A percentile compares a stretch with the other conserved stretches of the same genome.
Conservation (phyloP, 192 early-diverging fungal species). For the Gaertneriomyces semiglobifer region DNA sequence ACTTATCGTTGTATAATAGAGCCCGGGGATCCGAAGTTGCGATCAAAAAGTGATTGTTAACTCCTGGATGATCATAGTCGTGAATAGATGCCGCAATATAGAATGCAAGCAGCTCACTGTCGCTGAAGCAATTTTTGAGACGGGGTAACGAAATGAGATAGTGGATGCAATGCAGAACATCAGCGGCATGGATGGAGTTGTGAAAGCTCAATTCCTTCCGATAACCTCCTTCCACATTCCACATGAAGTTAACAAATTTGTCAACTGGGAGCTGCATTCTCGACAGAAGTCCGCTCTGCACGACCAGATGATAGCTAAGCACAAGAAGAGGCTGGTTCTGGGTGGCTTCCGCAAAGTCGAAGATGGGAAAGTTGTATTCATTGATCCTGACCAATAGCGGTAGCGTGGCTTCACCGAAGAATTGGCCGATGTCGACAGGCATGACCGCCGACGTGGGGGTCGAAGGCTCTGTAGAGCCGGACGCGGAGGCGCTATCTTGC, state of each 20-base stretch:
- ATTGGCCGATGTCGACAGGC: constrained; percentile 18
- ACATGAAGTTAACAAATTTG: constrained; percentile 50
- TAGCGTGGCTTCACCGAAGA: constrained; percentile 15
- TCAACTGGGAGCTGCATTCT: constrained; percentile 33
- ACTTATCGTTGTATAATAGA: constrained; percentile 57
- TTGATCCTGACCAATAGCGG: constrained; percentile 32
- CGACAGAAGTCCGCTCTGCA: constrained; percentile 41
- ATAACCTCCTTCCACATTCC: constrained; percentile 47
- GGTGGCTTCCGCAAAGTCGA: constrained; percentile 42
- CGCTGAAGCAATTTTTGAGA: constrained; percentile 41
- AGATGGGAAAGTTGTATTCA: constrained; percentile 54
- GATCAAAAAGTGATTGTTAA: constrained; percentile 57
- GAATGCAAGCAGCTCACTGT: constrained; percentile 47
- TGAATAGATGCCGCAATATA: constrained; percentile 57
- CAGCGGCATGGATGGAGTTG: constrained; percentile 55
- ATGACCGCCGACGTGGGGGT: constrained; percentile 1
- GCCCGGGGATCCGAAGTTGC: constrained; percentile 43
- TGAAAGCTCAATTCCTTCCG: constrained; percentile 46
- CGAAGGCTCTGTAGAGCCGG: neutral
- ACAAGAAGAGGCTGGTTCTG: constrained; percentile 38
- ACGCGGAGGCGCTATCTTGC: neutral
- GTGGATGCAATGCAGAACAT: constrained; percentile 56
- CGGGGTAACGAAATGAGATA: constrained; percentile 35
- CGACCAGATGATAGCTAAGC: constrained; percentile 42
- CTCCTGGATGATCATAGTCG: constrained; percentile 61